phyloP scores from a whole-genome alignment of 352 stramenopile species.

The Thraustochytrium striatum region DNA sequence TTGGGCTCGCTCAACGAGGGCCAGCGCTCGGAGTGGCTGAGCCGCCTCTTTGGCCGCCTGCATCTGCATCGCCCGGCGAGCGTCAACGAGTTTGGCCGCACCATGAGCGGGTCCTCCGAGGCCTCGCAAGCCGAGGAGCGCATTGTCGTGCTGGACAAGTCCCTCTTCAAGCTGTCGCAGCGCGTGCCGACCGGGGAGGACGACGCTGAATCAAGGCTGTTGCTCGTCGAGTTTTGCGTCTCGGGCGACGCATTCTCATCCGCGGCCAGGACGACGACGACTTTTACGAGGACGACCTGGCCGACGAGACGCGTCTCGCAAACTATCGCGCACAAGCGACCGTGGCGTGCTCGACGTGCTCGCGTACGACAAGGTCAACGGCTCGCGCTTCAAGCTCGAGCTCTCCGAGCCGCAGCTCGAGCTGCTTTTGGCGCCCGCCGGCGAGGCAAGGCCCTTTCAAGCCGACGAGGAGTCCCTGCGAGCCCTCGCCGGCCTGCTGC shows the following conservation, averaged over 20 bases:
- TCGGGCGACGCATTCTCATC: background rate
- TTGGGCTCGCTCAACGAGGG: constrained; percentile 39
- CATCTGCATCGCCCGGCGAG: background rate
- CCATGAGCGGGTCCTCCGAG: constrained; percentile 29
- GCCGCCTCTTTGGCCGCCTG: constrained; percentile 9
- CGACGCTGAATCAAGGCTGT: background rate
- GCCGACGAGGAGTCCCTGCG: background rate
- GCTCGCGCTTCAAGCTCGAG: background rate
- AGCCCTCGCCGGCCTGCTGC: background rate
- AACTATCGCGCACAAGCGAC: constrained; percentile 24
- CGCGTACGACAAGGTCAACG: constrained; percentile 9
- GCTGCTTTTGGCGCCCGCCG: constrained; percentile 5
- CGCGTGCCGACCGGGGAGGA: background rate
- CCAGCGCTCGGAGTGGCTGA: constrained; percentile 16
- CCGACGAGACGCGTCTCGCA: constrained; percentile 9
- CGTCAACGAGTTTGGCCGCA: constrained; percentile 1
- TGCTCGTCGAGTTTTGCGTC: constrained; percentile 31
- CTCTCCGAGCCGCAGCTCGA: constrained; percentile 20
- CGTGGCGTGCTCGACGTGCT: constrained; percentile 5
- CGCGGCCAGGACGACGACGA: constrained; percentile 36
- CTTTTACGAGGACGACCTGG: constrained; percentile 46
- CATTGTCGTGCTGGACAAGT: constrained; percentile 38
- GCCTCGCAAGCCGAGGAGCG: background rate
- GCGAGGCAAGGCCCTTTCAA: background rate
- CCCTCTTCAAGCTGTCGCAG: background rate